These are phyloP conservation scores for Candida chilensis DNA, from an alignment of 805 yeast species.

Conservation along the genomic window DNA sequence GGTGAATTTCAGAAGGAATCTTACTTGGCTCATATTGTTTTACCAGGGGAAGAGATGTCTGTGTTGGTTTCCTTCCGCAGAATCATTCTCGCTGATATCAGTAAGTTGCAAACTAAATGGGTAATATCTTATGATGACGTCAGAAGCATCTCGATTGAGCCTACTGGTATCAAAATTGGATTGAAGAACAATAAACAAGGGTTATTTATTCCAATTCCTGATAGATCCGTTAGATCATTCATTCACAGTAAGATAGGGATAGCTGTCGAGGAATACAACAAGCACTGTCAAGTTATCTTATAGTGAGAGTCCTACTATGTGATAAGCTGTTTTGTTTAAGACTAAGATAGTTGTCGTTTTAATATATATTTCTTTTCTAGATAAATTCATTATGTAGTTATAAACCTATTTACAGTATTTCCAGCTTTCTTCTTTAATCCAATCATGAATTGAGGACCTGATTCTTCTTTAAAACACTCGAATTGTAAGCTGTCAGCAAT, in stretches of 20 bases:
- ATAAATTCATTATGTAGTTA: neutral
- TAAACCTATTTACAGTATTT: slow-evolving; percentile 5
- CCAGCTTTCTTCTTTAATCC: slow-evolving; percentile 40
- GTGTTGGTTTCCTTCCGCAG: slow-evolving; percentile 67
- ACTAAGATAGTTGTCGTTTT: slow-evolving; percentile 1
- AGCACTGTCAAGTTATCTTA: slow-evolving; percentile 45
- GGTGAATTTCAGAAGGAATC: slow-evolving; percentile 65
- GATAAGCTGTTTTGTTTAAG: neutral
- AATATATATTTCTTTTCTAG: neutral
- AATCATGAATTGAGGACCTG: slow-evolving; percentile 30
- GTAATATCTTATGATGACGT: slow-evolving; percentile 53
- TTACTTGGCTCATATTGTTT: slow-evolving; percentile 77
- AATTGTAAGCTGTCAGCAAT: slow-evolving; percentile 30
- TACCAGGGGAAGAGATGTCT: slow-evolving; percentile 74
- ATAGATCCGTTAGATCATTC: slow-evolving; percentile 49
- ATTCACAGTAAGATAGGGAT: slow-evolving; percentile 65
- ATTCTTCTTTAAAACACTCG: slow-evolving; percentile 45
- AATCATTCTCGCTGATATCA: slow-evolving; percentile 60
- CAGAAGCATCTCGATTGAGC: slow-evolving; percentile 64
- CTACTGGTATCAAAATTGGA: slow-evolving; percentile 67
- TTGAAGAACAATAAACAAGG: slow-evolving; percentile 41
- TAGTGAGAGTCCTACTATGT: slow-evolving; percentile 3
- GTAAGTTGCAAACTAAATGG: slow-evolving; percentile 62
- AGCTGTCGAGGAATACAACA: slow-evolving; percentile 78
- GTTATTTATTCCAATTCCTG: slow-evolving; percentile 73